These are phyloP conservation scores for Colletotrichum sp. DNA, from an alignment of 2,329 filamentous ascomycete genomes.

Conservation along the genomic window DNA sequence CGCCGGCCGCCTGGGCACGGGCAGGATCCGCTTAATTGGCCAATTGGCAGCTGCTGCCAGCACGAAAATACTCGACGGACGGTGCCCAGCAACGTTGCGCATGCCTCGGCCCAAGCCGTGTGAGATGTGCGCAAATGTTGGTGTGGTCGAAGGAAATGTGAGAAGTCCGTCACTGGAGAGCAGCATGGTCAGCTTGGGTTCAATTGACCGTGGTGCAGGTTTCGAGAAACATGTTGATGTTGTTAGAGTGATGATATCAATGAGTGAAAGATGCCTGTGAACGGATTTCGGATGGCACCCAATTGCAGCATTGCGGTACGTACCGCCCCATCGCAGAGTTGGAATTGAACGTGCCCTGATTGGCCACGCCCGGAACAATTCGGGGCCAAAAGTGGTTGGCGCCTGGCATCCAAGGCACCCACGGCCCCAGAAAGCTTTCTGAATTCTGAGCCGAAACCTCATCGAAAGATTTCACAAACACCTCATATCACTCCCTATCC, in stretches of 20 bases:
- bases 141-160: background rate
- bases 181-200: background rate
- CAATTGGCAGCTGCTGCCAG: slow-evolving; percentile 12
- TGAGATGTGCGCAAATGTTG: background rate
- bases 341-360: slow-evolving; percentile 30
- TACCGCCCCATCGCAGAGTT: background rate
- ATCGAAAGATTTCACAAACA: slow-evolving; percentile 59
- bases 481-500: slow-evolving; percentile 56
- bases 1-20: slow-evolving; percentile 10
- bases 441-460: slow-evolving; percentile 40
- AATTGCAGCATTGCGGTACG: background rate
- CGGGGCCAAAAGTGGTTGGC: slow-evolving; percentile 38
- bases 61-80: background rate
- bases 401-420: slow-evolving; percentile 47
- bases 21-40: slow-evolving; percentile 21
- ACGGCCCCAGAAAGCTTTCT: slow-evolving; percentile 47
- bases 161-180: background rate
- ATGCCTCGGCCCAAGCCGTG: background rate
- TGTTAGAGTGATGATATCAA: background rate
- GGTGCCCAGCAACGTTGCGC: background rate
- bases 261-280: background rate
- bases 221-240: background rate
- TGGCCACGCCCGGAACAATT: slow-evolving; percentile 43
- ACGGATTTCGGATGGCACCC: background rate
- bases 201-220: background rate